Evolutionary conservation across 2,329 filamentous ascomycete genomes (phyloP).

Genomic region (Exophiala xenobiotica): DNA sequence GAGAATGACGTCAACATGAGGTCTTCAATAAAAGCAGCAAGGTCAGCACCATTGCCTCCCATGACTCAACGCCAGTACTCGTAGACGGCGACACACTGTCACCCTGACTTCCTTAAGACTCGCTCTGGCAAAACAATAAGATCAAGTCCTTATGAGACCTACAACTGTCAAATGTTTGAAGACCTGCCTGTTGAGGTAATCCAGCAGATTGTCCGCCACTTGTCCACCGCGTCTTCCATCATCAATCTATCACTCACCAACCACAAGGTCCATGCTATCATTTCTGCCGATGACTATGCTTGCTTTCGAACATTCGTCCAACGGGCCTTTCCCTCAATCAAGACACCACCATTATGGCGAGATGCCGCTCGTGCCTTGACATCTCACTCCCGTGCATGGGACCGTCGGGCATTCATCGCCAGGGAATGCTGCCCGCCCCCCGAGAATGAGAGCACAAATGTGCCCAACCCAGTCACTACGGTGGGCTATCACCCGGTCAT

Average conservation of each 20-base stretch:
- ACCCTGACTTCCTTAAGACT: no score
- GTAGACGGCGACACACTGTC: background rate
- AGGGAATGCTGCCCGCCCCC: slow-evolving; percentile 50
- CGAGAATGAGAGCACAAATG: slow-evolving; percentile 6
- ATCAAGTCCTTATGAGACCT: no score
- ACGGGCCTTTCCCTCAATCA: slow-evolving; percentile 48
- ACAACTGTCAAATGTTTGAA: slow-evolving; percentile 17
- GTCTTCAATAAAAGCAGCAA: slow-evolving; percentile 10
- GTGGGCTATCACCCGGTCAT: slow-evolving; percentile 60
- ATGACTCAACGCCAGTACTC: background rate
- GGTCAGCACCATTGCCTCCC: background rate
- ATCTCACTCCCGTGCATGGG: slow-evolving; percentile 57
- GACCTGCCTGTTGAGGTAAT: slow-evolving; percentile 40
- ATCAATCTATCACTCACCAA: slow-evolving; percentile 47
- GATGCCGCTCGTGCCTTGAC: slow-evolving; percentile 56
- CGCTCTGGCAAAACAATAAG: no score
- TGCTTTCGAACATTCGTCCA: slow-evolving; percentile 49
- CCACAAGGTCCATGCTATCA: slow-evolving; percentile 45
- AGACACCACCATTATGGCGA: slow-evolving; percentile 45
- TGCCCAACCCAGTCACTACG: slow-evolving; percentile 45
- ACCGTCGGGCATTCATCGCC: slow-evolving; percentile 56
- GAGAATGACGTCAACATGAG: slow-evolving; percentile 16
- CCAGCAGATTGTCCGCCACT: slow-evolving; percentile 41
- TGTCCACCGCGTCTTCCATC: slow-evolving; percentile 49
- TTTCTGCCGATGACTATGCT: slow-evolving; percentile 50